Evolutionary conservation across 352 stramenopile genomes (phyloP), one percentile per base, ranked within the genome.

Genomic region (Phytophthora pinifolia): DNA sequence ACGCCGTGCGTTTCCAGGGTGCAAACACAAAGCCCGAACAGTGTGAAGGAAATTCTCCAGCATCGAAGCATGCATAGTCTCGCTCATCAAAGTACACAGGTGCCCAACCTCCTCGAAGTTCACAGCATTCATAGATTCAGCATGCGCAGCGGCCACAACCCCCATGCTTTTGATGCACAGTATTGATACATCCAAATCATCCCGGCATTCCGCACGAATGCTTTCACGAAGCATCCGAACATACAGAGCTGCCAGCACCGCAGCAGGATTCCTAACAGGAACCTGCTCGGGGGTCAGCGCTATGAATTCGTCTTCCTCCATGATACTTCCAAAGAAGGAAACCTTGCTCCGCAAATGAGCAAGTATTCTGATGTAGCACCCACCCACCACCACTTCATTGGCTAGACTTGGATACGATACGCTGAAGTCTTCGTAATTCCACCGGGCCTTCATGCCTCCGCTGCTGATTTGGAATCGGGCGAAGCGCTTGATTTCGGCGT

Each of bases 391-490:
- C 2, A 96, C 56, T 64, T 98, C 93, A 18, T 83, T 67, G 10
- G 70, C 63, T 6, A 99, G 67, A 27, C 86, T 98, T 20, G 79
- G 52, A 65, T 98, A 99, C 1, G 83, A 62, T 10, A 99, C 89
- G 12, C 48, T 58, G 51, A 98, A 99, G 67, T 98, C 92, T 68
- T 98, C 89, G 54, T 97, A 94, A 61, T 99, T 99, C 96, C 96
- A 99, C 13, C 92, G 74, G 29, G 94, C 84, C 48, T 89, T 84
- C 44, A 87, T 81, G 35, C 58, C 67, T 2, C 70, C 80, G 14
- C 72, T 65, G n/a, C 65, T 84, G 32, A 75, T 79, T 44, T 91
- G 79, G 15, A 92, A 88, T 34, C 86, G 72, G 6, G 71, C 81
- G 46, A 98, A 92, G 7, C 65, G 58, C 46, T 96, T 72, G 51